phyloP scores from a whole-genome alignment of 2,329 filamentous ascomycete genomes.

The Aureobasidium sp. region DNA sequence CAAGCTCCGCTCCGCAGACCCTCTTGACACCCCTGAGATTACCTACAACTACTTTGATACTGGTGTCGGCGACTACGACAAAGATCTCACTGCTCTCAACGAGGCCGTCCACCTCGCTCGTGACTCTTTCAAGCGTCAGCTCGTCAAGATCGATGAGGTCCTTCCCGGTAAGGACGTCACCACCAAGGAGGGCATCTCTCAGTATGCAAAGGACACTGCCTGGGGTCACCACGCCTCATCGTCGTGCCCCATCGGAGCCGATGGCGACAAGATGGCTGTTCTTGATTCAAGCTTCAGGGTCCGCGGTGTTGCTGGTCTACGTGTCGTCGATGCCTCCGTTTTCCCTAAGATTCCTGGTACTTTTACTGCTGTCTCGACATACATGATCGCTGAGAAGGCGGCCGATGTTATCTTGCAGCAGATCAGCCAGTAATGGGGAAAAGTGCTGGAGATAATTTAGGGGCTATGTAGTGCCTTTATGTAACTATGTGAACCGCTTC shows the following conservation, averaged over 20 bases:
- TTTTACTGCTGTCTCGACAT: conserved; percentile 57
- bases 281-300: conserved; percentile 65
- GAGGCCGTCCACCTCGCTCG: conserved; percentile 64
- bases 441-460: neutral
- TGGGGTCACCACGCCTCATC: conserved; percentile 67
- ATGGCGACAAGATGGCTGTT: conserved; percentile 60
- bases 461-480: too few relatives aligned
- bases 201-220: conserved; percentile 54
- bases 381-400: conserved; percentile 68
- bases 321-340: conserved; percentile 69
- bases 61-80: conserved; percentile 42
- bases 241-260: conserved; percentile 61
- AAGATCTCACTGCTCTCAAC: conserved; percentile 56
- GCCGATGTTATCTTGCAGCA: conserved; percentile 56
- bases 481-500: too few relatives aligned
- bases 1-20: conserved; percentile 66
- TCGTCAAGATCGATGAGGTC: conserved; percentile 46
- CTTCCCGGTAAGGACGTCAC: conserved; percentile 41
- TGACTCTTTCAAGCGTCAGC: conserved; percentile 34
- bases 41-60: conserved; percentile 66
- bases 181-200: conserved; percentile 49
- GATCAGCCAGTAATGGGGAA: neutral
- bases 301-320: conserved; percentile 57
- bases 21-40: conserved; percentile 69
- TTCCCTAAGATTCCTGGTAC: conserved; percentile 64